Base-by-base conservation (phyloP, 768 basidiomycete species). In the Gloeostereum incarnatum region DNA sequence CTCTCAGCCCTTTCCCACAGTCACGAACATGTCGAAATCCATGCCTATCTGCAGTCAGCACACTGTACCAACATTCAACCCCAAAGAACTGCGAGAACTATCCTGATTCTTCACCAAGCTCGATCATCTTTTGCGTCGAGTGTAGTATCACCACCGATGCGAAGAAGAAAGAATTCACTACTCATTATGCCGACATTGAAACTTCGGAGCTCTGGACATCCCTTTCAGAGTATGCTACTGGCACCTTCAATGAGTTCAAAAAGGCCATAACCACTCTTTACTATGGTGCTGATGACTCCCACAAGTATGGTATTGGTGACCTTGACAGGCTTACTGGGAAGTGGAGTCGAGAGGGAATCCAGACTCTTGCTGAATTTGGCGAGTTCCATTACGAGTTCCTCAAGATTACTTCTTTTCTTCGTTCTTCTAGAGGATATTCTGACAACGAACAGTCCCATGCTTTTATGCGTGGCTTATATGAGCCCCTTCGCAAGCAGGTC, bases 361-460 rank as follows among this genome's bases (percentile, higher is more conserved):
- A 14, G 14, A 29, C 26, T 14, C 26, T 8, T 8, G 14, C 8
- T 8, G 26, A 29, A 8, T 29, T 8, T 8, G 26, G 26, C 8
- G 26, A 29, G 8, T 29, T 29, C 14, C 9, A 8, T 29, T 14
- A 14, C 14, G 9, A 29, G 14, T 29, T 29, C 14, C 8, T 14
- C 26, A 8, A 8, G 26, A 29, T 29, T 29, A 14, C 26, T 8
- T 8, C 8, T 14, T 29, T 29, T 29, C 26, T 29, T 8, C 9
- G 14, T 14, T 14, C 8, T 8, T 8, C 8, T 8, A 14, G 26
- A 29, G 8, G 8, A 14, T 14, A 8, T 14, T 29, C 26, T 14
- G 14, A 29, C 8, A 23, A 44, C 3, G 57, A 59, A 11, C 50
- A 46, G 19, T 41, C 47, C 16, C 45, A 49, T 2, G 42, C 49